Base-by-base conservation (phyloP, 306 rosid genomes). In the Vicia faba region DNA sequence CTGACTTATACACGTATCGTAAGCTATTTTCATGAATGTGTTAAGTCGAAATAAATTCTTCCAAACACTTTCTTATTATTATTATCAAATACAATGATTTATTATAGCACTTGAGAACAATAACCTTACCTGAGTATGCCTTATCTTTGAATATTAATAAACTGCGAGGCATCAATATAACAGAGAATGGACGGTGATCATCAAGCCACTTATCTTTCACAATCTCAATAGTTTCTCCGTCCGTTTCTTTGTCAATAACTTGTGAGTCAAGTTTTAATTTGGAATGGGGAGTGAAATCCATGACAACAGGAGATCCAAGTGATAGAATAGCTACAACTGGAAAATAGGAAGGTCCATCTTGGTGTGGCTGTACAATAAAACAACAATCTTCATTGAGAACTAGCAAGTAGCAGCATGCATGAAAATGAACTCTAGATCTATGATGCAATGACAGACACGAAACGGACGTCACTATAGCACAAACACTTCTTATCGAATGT, bases 271-370 rank as follows among this genome's bases (percentile, higher is more conserved):
- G 61, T 78, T 72, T 77, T 57, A 92, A 78, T 67, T 85, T 85
- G 54, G 92, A 72, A 82, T 92, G 97, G 43, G 97, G 95, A 81
- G 92, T 82, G 75, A 89, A 92, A 75, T 92, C 84, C 96, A 92
- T 92, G 54, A 89, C 91, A 31, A 64, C 92, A 45, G 97, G 87
- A 29, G 92, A 89, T 72, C 86, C 95, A 28, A 92, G 92, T 26
- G 97, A 92, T 38, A 92, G 79, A 83, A 89, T 92, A 61, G 97
- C 95, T 49, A 82, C 97, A 0, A 85, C 96, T 2, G 97, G 97
- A 78, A 84, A 87, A 76, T 92, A 92, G 62, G 97, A 88, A 67
- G 96, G 95, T 9, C 96, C 97, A 44, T 92, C 97, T 61, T 89
- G 97, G 72, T 89, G 97, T 60, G 95, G 87, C 97, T 92, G 80